Conservation (phyloP, 208 protist species). For the Leishmania aethiopica region DNA sequence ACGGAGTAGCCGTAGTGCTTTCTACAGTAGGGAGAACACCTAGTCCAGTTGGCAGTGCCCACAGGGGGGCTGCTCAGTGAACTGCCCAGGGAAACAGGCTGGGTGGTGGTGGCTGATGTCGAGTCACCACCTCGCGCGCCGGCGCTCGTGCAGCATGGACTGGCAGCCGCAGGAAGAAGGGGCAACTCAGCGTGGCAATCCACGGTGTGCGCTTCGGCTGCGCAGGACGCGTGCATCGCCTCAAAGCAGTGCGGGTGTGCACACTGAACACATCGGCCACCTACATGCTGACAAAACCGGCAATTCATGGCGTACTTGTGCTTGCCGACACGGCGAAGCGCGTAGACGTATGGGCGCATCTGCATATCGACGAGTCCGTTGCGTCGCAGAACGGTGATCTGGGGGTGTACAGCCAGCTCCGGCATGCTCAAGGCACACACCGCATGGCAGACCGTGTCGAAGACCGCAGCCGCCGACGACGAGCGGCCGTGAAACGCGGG, state of each 20-base stretch:
- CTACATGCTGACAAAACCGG: conserved; percentile 55
- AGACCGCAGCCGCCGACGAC: conserved; percentile 11
- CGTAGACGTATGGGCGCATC: conserved; percentile 40
- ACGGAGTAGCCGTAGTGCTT: conserved; percentile 57
- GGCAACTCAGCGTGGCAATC: conserved; percentile 46
- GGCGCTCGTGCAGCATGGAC: background rate
- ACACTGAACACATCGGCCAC: conserved; percentile 48
- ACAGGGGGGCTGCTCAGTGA: background rate
- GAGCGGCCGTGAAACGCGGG: background rate
- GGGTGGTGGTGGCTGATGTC: background rate
- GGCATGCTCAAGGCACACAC: conserved; percentile 62
- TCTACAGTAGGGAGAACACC: conserved; percentile 66
- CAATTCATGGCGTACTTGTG: conserved; percentile 47
- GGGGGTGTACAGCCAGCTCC: conserved; percentile 45
- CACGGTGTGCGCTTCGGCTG: conserved; percentile 50
- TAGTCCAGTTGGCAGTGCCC: conserved; percentile 31
- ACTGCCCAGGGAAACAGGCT: background rate
- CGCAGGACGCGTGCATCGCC: conserved; percentile 75
- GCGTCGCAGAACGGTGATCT: conserved; percentile 27
- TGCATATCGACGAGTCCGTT: conserved; percentile 42
- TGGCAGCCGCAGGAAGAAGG: background rate
- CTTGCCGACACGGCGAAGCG: conserved; percentile 37
- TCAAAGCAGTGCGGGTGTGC: conserved; percentile 68
- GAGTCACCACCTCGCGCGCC: background rate
- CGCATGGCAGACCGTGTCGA: conserved; percentile 58